These are phyloP conservation scores for Lepraria neglecta DNA, from an alignment of 495 filamentous ascomycete genomes.

Conservation along the genomic window DNA sequence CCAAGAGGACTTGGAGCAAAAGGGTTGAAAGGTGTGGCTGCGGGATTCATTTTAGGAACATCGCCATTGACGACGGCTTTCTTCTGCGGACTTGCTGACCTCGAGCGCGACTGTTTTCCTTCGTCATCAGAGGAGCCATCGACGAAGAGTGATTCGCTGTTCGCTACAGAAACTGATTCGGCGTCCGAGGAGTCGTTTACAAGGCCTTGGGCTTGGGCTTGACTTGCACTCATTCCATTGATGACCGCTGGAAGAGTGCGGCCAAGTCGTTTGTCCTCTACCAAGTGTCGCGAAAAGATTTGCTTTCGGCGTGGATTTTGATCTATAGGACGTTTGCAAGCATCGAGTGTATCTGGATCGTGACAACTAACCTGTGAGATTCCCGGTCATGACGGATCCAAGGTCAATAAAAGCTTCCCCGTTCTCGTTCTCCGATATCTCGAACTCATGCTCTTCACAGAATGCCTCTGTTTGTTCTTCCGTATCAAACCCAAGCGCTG, in stretches of 20 bases:
- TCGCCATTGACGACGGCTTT: background rate
- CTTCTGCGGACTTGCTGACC: slow-evolving; percentile 14
- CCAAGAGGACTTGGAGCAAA: background rate
- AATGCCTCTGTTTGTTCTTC: slow-evolving; percentile 64
- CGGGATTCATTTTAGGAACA: slow-evolving; percentile 11
- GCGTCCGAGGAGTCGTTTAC: slow-evolving; percentile 34
- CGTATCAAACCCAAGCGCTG: slow-evolving; percentile 66
- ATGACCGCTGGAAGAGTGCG: slow-evolving; percentile 45
- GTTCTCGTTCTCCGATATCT: slow-evolving; percentile 48
- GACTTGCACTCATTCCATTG: slow-evolving; percentile 45
- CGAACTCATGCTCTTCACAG: slow-evolving; percentile 60
- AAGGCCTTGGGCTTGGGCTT: slow-evolving; percentile 44
- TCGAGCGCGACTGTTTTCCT: background rate
- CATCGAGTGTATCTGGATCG: background rate
- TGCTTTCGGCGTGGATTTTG: slow-evolving; percentile 36
- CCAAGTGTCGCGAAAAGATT: slow-evolving; percentile 43
- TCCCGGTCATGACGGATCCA: slow-evolving; percentile 23
- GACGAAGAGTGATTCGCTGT: slow-evolving; percentile 43
- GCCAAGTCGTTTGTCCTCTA: slow-evolving; percentile 47
- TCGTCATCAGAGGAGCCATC: slow-evolving; percentile 38
- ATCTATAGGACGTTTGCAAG: slow-evolving; percentile 20
- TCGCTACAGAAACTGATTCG: slow-evolving; percentile 19
- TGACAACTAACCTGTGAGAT: slow-evolving; percentile 27
- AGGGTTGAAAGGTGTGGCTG: slow-evolving; percentile 6
- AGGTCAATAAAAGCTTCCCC: slow-evolving; percentile 47